Percentiles rank a stretch among this genome's conserved stretches.
Evolutionary conservation across 1,284 basidiomycete species (phyloP).

Genomic region (Sutorius eximius): DNA sequence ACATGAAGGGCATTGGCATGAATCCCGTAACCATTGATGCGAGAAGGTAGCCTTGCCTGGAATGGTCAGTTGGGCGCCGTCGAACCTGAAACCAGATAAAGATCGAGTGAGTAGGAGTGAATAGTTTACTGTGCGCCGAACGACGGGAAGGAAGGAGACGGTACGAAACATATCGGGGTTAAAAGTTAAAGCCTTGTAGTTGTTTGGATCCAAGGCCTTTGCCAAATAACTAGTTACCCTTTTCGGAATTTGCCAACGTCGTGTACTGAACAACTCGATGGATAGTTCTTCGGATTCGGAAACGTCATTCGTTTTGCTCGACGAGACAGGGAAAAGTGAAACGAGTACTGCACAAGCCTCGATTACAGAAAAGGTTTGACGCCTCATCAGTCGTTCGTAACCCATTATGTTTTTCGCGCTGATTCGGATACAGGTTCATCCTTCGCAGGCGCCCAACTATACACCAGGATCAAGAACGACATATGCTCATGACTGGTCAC

Average conservation of each 20-base stretch:
- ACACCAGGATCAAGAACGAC: slow-evolving; percentile 45
- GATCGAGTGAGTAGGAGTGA: slow-evolving; percentile 1
- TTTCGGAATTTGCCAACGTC: slow-evolving; percentile 1
- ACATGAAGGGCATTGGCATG: slow-evolving; percentile 50
- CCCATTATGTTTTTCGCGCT: not conserved
- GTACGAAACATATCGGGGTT: slow-evolving; percentile 14
- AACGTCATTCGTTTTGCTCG: slow-evolving; percentile 31
- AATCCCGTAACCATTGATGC: slow-evolving; percentile 50
- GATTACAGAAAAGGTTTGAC: slow-evolving; percentile 5
- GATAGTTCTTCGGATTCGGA: slow-evolving; percentile 26
- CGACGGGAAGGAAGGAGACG: not conserved
- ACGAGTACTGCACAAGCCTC: not conserved
- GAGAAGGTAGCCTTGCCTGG: slow-evolving; percentile 46
- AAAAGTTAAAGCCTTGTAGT: slow-evolving; percentile 1
- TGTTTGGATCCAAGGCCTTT: slow-evolving; percentile 33
- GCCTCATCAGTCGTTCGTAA: not conserved
- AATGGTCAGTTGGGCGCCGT: slow-evolving; percentile 18
- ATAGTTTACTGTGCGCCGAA: not conserved
- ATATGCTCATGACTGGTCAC: slow-evolving; percentile 77
- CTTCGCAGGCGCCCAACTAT: slow-evolving; percentile 45
- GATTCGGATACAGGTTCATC: slow-evolving; percentile 35
- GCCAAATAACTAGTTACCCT: slow-evolving; percentile 28
- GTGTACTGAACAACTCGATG: slow-evolving; percentile 7
- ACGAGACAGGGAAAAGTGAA: not conserved
- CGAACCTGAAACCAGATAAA: slow-evolving; percentile 10